phyloP scores from a whole-genome alignment of 2,329 filamentous ascomycete species.

The Grosmannia penicillata region DNA sequence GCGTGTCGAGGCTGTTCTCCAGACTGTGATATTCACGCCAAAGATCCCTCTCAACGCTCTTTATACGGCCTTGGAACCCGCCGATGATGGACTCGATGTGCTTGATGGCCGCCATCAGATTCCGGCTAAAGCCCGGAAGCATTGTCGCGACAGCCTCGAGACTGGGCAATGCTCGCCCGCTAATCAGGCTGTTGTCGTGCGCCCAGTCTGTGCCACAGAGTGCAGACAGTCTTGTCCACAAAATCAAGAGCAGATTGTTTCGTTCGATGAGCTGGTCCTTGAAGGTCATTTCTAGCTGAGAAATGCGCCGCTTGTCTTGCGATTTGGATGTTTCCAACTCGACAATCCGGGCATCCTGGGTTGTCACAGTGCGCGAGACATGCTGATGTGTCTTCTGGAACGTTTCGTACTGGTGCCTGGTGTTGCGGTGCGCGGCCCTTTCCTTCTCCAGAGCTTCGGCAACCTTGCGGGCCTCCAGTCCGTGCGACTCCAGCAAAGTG shows the following conservation, averaged over 20 bases:
- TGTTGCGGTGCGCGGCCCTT: conserved; percentile 67
- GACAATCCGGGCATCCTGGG: conserved; percentile 68
- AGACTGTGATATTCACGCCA: conserved; percentile 80
- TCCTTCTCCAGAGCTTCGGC: conserved; percentile 86
- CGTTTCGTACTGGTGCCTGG: conserved; percentile 76
- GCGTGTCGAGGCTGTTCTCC: conserved; percentile 64
- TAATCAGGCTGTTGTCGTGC: conserved; percentile 76
- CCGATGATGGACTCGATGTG: conserved; percentile 69
- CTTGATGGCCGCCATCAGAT: conserved; percentile 74
- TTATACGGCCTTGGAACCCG: conserved; percentile 66
- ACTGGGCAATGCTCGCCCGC: conserved; percentile 67
- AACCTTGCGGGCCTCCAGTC: conserved; percentile 71
- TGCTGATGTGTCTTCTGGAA: conserved; percentile 79
- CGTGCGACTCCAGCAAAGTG: conserved; percentile 72
- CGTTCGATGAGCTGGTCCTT: conserved; percentile 81
- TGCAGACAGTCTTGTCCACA: conserved; percentile 78
- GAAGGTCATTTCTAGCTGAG: conserved; percentile 61
- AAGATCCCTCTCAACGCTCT: conserved; percentile 76
- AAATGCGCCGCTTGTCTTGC: conserved; percentile 63
- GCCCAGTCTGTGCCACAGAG: conserved; percentile 89
- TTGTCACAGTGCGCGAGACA: conserved; percentile 69
- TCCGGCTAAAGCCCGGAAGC: conserved; percentile 78
- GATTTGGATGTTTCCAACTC: conserved; percentile 73
- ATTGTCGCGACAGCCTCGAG: conserved; percentile 77
- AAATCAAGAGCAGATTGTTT: conserved; percentile 70